Conservation (phyloP, 2,329 filamentous ascomycete species). For the Ceratocystiopsis minuta region DNA sequence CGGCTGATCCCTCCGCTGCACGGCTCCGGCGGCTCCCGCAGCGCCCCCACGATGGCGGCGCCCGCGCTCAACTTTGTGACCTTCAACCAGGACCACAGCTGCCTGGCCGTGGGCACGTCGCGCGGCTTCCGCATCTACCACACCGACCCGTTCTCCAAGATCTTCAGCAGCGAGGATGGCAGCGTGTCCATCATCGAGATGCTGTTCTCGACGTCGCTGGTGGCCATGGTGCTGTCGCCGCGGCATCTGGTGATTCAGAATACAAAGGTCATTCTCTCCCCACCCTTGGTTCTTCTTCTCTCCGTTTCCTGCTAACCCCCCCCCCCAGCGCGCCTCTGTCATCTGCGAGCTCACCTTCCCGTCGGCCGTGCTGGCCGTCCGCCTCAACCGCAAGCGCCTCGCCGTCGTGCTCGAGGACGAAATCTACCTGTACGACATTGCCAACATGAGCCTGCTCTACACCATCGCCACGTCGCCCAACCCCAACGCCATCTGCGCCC, state of each 20-base stretch:
- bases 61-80: constrained; percentile 91
- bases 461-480: constrained; percentile 92
- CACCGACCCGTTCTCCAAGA: constrained; percentile 88
- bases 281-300: neutral
- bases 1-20: neutral
- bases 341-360: constrained; percentile 98
- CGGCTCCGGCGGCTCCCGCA: constrained; percentile 4
- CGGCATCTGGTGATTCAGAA: constrained; percentile 91
- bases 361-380: constrained; percentile 84
- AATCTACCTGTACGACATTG: constrained; percentile 96
- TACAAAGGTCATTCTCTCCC: constrained; percentile 58
- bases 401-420: constrained; percentile 89
- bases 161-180: constrained; percentile 84
- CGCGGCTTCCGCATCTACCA: constrained; percentile 93
- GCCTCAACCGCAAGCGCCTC: constrained; percentile 82
- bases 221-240: constrained; percentile 82
- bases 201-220: constrained; percentile 94
- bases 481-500: constrained; percentile 72
- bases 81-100: constrained; percentile 98
- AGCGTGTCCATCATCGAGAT: constrained; percentile 96
- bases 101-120: constrained; percentile 84
- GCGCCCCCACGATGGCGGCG: constrained; percentile 34
- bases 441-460: constrained; percentile 89
- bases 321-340: constrained; percentile 46
- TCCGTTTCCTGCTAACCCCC: neutral